These are phyloP conservation scores for Beauveria australis DNA, from an alignment of 2,329 filamentous ascomycete genomes.

Conservation along the genomic window DNA sequence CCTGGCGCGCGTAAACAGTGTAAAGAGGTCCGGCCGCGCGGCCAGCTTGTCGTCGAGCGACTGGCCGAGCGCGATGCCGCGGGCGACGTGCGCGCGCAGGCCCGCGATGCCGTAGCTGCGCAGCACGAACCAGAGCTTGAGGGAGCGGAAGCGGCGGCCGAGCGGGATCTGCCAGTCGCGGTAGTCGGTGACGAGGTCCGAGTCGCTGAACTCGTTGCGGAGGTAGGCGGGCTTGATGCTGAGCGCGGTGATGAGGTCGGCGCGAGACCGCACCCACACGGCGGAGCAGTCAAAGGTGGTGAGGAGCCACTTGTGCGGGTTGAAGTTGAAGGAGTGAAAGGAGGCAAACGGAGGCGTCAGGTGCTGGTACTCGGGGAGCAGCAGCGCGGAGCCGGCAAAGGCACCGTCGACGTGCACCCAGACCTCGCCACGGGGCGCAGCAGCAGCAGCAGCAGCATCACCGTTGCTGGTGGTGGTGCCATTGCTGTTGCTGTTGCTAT, in stretches of 20 bases:
- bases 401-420: constrained; percentile 95
- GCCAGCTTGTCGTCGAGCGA: constrained; percentile 55
- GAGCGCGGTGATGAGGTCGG: constrained; percentile 63
- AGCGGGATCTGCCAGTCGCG: constrained; percentile 96
- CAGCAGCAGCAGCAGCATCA: neutral
- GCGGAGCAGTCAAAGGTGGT: constrained; percentile 85
- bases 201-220: constrained; percentile 69
- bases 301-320: constrained; percentile 96
- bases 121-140: constrained; percentile 95
- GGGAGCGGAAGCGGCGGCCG: constrained; percentile 73
- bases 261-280: constrained; percentile 68
- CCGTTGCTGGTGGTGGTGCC: neutral
- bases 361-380: constrained; percentile 73
- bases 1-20: constrained; percentile 61
- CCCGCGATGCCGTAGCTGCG: constrained; percentile 73
- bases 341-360: constrained; percentile 51
- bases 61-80: constrained; percentile 61
- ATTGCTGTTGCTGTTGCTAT: neutral
- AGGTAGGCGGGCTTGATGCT: constrained; percentile 76
- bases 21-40: constrained; percentile 60
- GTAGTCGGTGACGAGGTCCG: constrained; percentile 85
- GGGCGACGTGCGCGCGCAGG: constrained; percentile 63
- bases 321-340: constrained; percentile 88
- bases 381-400: constrained; percentile 78
- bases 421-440: constrained; percentile 39